Evolutionary conservation across 805 yeast genomes (phyloP), one percentile per base, ranked within the genome.

Genomic region (Metschnikowia baotianmanensis): DNA sequence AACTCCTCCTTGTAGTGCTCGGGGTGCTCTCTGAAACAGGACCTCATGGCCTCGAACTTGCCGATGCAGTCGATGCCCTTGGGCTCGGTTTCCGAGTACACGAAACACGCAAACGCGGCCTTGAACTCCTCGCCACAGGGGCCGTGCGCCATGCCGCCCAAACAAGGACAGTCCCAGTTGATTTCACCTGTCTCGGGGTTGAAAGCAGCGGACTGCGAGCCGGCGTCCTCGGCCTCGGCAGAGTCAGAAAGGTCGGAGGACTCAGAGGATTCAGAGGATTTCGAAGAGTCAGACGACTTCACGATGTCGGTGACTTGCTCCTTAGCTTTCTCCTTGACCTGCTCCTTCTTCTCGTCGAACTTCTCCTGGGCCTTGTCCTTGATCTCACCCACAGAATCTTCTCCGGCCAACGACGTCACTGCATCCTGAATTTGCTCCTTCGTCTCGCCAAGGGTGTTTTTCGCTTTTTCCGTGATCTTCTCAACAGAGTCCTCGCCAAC

Each of bases 91-190:
- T 83, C 87, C 6, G 97, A 89, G 71, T 84, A 89, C 31, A 93
- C 91, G 59, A 93, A 93, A 63, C 99, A 93, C 8, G 95, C 76
- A 63, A 93, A 93, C 0, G 99, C 98, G 38, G 78, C 88, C 68
- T 86, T 88, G 73, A 88, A 88, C 67, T 89, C 96, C 55, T 82
- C 90, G 43, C 99, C 99, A 69, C 99, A 93, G 41, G 99, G 98
- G 0, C 99, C 99, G 51, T 90, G 76, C 23, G 99, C 98, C 97
- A 93, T 88, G 30, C 99, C 99, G 24, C 98, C 99, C 36, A 93
- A 72, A 65, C 98, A 91, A n/a, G 99, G 98, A 65, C 99, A 93
- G 60, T 93, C 98, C 99, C 99, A 93, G 78, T 93, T 91, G 67
- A 93, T 93, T 62, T 91, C 98, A 22, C 99, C 99, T 3, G 99